Evolutionary conservation across 768 basidiomycete species (phyloP).

Genomic region (Rhodotorula taiwanensis): DNA sequence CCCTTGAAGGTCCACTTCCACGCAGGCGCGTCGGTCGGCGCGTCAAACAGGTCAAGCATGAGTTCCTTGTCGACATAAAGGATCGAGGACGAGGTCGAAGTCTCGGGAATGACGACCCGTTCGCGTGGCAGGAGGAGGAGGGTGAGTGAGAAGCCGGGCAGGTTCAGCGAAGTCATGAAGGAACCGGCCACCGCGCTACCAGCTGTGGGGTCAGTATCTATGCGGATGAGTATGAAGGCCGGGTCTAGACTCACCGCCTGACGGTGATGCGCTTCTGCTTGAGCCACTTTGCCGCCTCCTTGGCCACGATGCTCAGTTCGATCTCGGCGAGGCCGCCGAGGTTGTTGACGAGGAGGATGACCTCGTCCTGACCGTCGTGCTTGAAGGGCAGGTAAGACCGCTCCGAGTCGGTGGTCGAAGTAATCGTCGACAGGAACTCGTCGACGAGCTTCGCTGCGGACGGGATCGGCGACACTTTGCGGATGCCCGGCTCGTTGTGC

Average conservation of each 20-base stretch:
- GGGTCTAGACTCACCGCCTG: conserved; percentile 12
- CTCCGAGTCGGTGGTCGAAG: conserved; percentile 45
- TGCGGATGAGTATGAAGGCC: not conserved
- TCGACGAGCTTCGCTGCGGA: conserved; percentile 41
- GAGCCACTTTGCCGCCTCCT: conserved; percentile 30
- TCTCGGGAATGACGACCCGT: too few species aligned
- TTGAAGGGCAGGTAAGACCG: conserved; percentile 46
- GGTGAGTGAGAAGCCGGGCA: conserved; percentile 49
- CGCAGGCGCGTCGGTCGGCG: conserved; percentile 37
- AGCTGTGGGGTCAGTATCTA: too few species aligned
- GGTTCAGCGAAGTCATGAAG: conserved; percentile 33
- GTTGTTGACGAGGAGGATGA: conserved; percentile 48
- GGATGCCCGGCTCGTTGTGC: conserved; percentile 49
- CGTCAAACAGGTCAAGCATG: conserved; percentile 46
- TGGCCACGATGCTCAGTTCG: conserved; percentile 37
- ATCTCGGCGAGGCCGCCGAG: conserved; percentile 42
- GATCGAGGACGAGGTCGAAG: conserved; percentile 41
- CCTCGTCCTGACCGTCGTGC: conserved; percentile 40
- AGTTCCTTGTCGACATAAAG: too few species aligned
- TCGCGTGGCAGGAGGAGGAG: conserved; percentile 46
- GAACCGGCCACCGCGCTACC: not conserved
- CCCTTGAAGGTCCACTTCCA: conserved; percentile 38
- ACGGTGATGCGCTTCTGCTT: conserved; percentile 32
- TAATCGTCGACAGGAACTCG: conserved; percentile 43
- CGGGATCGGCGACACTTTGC: conserved; percentile 35